Conservation (phyloP, 1,139 yeast genomes). For the Saccharomycopsis crataegensis region DNA sequence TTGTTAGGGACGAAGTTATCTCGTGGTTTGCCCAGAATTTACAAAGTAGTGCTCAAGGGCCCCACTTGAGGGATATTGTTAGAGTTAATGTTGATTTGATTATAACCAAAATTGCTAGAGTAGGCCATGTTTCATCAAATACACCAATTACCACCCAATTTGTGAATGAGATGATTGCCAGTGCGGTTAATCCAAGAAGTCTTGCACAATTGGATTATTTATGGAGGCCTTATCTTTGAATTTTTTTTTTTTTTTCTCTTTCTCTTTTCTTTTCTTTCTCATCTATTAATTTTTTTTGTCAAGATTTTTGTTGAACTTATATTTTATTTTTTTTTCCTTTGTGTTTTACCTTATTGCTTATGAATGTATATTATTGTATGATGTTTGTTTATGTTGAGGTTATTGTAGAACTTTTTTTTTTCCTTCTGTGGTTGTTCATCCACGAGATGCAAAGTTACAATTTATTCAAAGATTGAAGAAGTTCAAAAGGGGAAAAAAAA, state of each 20-base stretch:
- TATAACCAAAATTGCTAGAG: conserved; percentile 57
- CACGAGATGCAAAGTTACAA: neutral
- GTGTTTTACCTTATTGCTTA: too few species aligned
- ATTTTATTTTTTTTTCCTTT: too few species aligned
- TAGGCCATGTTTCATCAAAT: conserved; percentile 74
- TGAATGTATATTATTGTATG: too few species aligned
- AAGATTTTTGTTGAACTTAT: too few species aligned
- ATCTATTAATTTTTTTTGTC: too few species aligned
- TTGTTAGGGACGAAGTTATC: conserved; percentile 90
- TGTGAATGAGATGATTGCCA: conserved; percentile 83
- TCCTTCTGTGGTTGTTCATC: neutral
- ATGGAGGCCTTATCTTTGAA: conserved; percentile 89
- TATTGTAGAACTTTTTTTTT: too few species aligned
- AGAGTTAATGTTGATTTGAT: conserved; percentile 82
- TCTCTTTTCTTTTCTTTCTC: neutral
- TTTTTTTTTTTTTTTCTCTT: neutral
- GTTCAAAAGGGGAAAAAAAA: neutral
- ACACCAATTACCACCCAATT: conserved; percentile 86
- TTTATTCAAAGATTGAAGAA: neutral
- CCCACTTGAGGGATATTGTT: conserved; percentile 81
- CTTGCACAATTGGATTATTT: conserved; percentile 87
- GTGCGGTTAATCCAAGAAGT: conserved; percentile 93
- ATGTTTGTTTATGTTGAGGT: too few species aligned
- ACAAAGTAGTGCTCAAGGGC: conserved; percentile 35
- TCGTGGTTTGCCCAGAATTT: conserved; percentile 76